Evolutionary conservation across 2,329 filamentous ascomycete species (phyloP), one percentile per base, ranked within the genome.

Genomic region (Neoarthrinium moseri): DNA sequence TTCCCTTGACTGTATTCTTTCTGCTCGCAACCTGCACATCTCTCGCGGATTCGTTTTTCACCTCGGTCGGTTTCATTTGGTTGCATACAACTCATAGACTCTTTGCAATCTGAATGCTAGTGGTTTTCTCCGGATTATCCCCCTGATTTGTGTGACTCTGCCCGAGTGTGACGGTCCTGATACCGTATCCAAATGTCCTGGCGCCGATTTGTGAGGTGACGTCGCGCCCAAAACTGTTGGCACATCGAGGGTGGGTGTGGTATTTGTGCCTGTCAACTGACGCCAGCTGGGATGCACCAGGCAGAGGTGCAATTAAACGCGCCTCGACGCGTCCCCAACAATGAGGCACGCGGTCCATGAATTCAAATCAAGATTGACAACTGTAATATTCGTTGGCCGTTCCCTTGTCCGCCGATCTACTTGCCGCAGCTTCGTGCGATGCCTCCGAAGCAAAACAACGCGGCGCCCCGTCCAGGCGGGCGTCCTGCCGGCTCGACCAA

Each of bases 1-100:
- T 75, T 78, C 74, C 72, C 70, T 63, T 65, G 63, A 66, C 62
- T 67, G 62, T 67, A 66, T 58, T 62, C 56, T 54, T 59, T 57
- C 56, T 66, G 58, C 61, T 59, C 64, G 62, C 65, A 60, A 64
- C 59, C 55, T 59, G 56, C 30, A 35, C 30, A 40, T 66, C 55
- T 59, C 56, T n/a, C 56, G 54, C 56, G 57, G 58, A 59, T 57
- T 64, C 55, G 48, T 49, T 58, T 58, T 60, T 49, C 43, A 50
- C 51, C 47, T 46, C 53, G 45, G 41, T 50, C 51, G 64, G 15
- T 17, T 64, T 61, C 53, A 54, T 60, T 62, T 56, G 55, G 54
- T 61, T 63, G 61, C 59, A 62, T 67, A 62, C 58, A 59, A 63
- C 53, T 61, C 56, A 70, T 71, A 71, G 68, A 61, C 53, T 55